Base-by-base conservation (phyloP, 2,329 filamentous ascomycete genomes). In the Colletotrichum salicis region DNA sequence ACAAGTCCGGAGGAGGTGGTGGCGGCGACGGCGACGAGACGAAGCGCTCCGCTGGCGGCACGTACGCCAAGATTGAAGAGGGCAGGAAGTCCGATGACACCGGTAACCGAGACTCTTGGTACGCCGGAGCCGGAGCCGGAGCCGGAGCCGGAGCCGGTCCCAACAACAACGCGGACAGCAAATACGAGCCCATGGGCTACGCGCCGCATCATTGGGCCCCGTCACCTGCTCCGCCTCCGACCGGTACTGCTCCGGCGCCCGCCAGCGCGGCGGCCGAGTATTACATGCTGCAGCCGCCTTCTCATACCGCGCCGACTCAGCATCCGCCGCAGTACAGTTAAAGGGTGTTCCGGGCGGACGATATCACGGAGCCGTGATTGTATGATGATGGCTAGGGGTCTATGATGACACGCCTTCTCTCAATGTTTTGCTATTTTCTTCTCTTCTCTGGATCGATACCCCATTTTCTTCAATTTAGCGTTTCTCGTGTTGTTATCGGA, bases 31-130 rank as follows among this genome's bases (percentile, higher is more conserved):
- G 58, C 15, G 56, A 41, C 37, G 37, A 41, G 19, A 41, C 41
- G 3, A 48, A 22, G 41, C 41, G 41, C 41, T 48, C 41, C 41
- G 41, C 48, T 48, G 45, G 33, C 33, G 61, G 61, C 15, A 52
- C 60, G 24, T 75, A 75, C 65, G 57, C 64, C 37, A 73, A 75
- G 62, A 70, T 75, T 41, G 62, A 71, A n/a, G 67, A 74, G 31
- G 74, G 71, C 41, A 55, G 73, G 52, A 56, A 37, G 3, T 64
- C 54, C 6, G 61, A 61, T 51, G 24, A 35, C 35, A 45, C 31
- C 24, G 48, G 27, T 2, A 55, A 51, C 27, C 57, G 61, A 4
- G 64, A 67, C n/a, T 70, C 48, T 22, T 70, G 62, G 70, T 72
- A 62, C 57, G 64, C 48, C 68, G 69, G 70, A 31, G 51, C 69